Base-by-base conservation (phyloP, 202 grass and related monocot species). In the Panicum hallii region DNA sequence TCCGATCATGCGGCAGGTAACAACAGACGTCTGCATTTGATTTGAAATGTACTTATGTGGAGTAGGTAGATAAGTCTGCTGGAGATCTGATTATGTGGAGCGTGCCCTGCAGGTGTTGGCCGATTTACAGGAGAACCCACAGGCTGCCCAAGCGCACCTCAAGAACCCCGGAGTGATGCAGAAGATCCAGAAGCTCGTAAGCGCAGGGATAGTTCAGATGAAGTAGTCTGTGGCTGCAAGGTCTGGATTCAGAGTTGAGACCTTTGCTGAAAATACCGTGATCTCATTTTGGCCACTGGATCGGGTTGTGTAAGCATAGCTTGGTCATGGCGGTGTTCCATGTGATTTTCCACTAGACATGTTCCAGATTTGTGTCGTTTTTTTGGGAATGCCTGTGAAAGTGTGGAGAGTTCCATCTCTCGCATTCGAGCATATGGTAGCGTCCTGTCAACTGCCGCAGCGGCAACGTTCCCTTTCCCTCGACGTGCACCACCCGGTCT, bases 1-100 rank as follows among this genome's bases (percentile, higher is more conserved):
- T 68, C 95, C 95, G 3, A 89, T 97, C 11, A 97, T 97, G 92
- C 90, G 79, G 3, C 95, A 97, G 92, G 95, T 97, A 87, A 92
- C 7, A 19, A 79, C 42, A 63, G 2, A 77, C 43, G 43, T 71
- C 54, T 82, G 1, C 14, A 13, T 48, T 46, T 85, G 22, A 46
- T 28, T 46, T 22, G 2, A 53, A 22, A 45, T 32, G n/a, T 26
- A 1, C 26, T 26, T 26, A 26, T 26, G 26, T 26, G 26, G 26
- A 26, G 26, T 54, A 32, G 26, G 10, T 26, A 14, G 42, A 47
- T 10, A 42, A 19, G 19, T 30, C 75, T 56, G 20, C 10, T 26
- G 74, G 6, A 0, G 48, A 32, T 76, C 26, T 74, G 72, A 75
- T 9, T 57, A 85, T 72, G 20, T 3, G 34, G 68, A 40, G 30